These are phyloP conservation scores for Populus tremula DNA, from an alignment of 345 rosid genomes.

Conservation along the genomic window DNA sequence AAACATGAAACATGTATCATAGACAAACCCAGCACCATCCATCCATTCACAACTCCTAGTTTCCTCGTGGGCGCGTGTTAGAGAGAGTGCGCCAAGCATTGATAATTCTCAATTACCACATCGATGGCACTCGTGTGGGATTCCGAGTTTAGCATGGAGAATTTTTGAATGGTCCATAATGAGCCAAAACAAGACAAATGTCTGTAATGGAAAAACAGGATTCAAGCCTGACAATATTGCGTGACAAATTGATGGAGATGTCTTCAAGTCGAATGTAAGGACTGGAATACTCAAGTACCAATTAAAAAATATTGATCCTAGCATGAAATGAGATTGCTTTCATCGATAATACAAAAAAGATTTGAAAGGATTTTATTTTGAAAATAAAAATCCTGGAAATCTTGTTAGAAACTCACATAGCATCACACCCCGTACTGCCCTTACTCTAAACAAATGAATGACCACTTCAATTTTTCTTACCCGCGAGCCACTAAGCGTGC, in stretches of 20 bases:
- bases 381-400: not conserved
- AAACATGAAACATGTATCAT: not conserved
- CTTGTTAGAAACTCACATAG: not conserved
- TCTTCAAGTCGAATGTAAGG: not conserved
- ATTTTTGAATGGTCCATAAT: not conserved
- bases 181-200: not conserved
- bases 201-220: not conserved
- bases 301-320: not conserved
- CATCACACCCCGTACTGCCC: not conserved
- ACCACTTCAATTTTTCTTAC: constrained; percentile 27
- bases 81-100: not conserved
- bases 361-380: not conserved
- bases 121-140: not conserved
- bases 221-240: not conserved
- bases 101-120: not conserved
- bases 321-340: not conserved
- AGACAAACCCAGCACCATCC: not conserved
- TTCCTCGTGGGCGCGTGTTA: not conserved
- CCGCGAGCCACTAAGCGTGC: constrained; percentile 92
- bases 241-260: not conserved
- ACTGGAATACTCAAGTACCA: not conserved
- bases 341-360: not conserved
- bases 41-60: not conserved
- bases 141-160: not conserved
- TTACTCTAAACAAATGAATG: not conserved